These are phyloP conservation scores for Heterobasidion occidentale DNA, from an alignment of 1,284 basidiomycete genomes.

Conservation along the genomic window DNA sequence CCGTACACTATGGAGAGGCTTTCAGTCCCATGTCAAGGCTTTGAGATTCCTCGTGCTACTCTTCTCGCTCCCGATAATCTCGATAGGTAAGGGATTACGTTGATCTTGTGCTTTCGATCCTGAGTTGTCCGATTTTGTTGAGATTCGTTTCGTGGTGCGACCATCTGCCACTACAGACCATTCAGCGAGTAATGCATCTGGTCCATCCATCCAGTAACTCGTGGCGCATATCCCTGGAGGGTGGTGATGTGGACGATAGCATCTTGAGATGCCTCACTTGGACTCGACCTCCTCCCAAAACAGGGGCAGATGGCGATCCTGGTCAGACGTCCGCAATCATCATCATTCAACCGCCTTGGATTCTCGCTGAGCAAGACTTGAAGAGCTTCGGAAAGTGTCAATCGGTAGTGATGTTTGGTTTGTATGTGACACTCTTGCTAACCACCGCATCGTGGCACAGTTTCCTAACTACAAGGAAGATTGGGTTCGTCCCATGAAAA, in stretches of 20 bases:
- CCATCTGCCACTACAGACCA: constrained; percentile 45
- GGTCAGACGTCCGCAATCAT: constrained; percentile 33
- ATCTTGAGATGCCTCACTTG: constrained; percentile 46
- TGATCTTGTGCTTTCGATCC: background rate
- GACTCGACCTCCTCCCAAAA: constrained; percentile 21
- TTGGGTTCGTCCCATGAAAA: background rate
- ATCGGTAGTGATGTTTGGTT: constrained; percentile 28
- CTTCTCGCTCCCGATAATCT: background rate
- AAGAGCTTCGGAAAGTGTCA: constrained; percentile 40
- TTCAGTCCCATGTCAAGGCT: background rate
- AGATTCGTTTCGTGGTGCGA: constrained; percentile 37
- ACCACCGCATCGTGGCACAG: background rate
- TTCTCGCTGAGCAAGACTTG: constrained; percentile 47
- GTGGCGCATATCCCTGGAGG: constrained; percentile 34
- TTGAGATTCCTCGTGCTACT: background rate
- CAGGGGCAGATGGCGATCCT: constrained; percentile 4
- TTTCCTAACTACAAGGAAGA: constrained; percentile 11
- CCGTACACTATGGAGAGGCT: background rate
- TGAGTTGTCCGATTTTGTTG: background rate
- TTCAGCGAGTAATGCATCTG: constrained; percentile 44
- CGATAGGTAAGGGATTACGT: background rate
- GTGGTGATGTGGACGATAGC: constrained; percentile 30
- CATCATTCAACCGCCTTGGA: constrained; percentile 61
- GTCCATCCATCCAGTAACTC: constrained; percentile 30
- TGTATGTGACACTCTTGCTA: background rate